A percentile compares a stretch with the other conserved stretches of the same genome.
Evolutionary conservation across 148 eudicot genomes (phyloP).

Genomic region (Rhododendron molle): DNA sequence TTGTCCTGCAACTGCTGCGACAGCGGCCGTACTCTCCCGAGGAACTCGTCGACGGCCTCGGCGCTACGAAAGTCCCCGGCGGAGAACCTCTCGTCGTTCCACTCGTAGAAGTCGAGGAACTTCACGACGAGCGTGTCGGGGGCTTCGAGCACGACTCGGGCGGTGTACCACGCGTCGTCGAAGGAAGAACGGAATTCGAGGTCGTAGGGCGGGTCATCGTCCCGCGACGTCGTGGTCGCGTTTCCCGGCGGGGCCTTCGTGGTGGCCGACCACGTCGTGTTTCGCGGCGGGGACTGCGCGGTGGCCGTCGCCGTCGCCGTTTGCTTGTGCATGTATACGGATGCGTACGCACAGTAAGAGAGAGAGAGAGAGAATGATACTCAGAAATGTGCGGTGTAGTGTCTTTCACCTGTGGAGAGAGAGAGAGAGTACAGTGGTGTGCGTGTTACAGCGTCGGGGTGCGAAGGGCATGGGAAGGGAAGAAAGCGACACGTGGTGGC

Average conservation of each 20-base stretch:
- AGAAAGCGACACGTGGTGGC: no score
- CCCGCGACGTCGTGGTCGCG: neutral
- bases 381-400: neutral
- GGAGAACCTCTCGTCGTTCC: constrained; percentile 11
- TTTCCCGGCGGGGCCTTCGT: neutral
- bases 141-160: constrained; percentile 11
- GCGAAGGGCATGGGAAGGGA: no score
- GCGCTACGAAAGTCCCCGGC: constrained; percentile 13
- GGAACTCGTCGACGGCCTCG: constrained; percentile 23
- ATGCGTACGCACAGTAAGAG: neutral
- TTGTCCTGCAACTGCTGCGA: constrained; percentile 43
- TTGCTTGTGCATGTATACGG: neutral
- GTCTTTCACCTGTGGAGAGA: no score
- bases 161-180: constrained; percentile 59
- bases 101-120: constrained; percentile 26
- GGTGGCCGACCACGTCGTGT: neutral
- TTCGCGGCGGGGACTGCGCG: neutral
- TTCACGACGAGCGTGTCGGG: constrained; percentile 30
- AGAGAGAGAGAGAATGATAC: neutral
- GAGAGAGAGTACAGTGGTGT: neutral
- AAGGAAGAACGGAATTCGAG: constrained; percentile 26
- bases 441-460: no score
- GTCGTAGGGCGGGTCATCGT: constrained; percentile 15
- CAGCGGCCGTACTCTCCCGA: constrained; percentile 30
- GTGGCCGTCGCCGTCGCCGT: neutral